These are phyloP conservation scores for Pichia scutulata DNA, from an alignment of 805 yeast genomes.

Conservation along the genomic window DNA sequence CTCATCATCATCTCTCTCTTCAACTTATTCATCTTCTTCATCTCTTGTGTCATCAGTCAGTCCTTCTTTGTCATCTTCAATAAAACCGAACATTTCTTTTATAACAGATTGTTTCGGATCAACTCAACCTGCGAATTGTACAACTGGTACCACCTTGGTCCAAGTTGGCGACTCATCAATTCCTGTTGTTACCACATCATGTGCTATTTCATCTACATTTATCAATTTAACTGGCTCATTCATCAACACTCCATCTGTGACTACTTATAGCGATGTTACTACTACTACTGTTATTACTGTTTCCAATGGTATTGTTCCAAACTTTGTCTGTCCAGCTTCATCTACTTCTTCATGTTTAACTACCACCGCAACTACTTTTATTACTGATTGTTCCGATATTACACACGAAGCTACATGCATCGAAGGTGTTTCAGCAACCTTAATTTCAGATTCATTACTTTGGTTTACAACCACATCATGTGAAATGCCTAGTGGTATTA, in stretches of 20 bases:
- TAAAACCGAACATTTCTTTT: background rate
- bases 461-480: slow-evolving; percentile 9
- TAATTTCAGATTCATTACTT: slow-evolving; percentile 4
- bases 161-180: background rate
- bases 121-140: background rate
- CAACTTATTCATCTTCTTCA: background rate
- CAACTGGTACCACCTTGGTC: slow-evolving; percentile 2
- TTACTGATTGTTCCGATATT: slow-evolving; percentile 1
- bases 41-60: background rate
- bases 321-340: slow-evolving; percentile 6
- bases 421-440: slow-evolving; percentile 7
- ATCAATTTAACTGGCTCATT: slow-evolving; percentile 8
- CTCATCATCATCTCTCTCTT: background rate
- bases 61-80: background rate
- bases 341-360: background rate
- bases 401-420: slow-evolving; percentile 4
- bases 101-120: slow-evolving; percentile 2
- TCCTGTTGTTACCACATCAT: slow-evolving; percentile 7
- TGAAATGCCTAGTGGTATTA: slow-evolving; percentile 1
- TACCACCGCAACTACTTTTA: background rate
- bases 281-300: slow-evolving; percentile 1
- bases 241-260: background rate
- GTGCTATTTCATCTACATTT: slow-evolving; percentile 1
- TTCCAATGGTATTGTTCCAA: slow-evolving; percentile 1
- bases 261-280: background rate